Percentiles rank a stretch among this genome's conserved stretches.
Evolutionary conservation across 2,329 filamentous ascomycete species (phyloP).

Genomic region (Trichoderma aggressivum): DNA sequence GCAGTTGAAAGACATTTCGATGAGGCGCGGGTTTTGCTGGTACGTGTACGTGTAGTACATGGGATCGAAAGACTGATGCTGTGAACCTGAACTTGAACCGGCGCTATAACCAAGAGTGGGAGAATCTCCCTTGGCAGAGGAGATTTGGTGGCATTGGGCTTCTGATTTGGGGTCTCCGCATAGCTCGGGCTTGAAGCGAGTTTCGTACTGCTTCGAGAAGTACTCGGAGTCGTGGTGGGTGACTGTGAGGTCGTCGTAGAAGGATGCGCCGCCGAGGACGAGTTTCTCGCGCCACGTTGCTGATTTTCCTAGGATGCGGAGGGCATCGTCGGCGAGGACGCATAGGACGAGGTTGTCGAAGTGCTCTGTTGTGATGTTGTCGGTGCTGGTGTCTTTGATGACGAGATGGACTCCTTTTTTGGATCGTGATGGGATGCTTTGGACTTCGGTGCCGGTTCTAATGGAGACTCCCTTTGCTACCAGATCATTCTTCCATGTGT

Average conservation of each 20-base stretch:
- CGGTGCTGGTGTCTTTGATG: constrained; percentile 48
- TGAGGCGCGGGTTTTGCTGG: constrained; percentile 50
- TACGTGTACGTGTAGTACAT: constrained; percentile 67
- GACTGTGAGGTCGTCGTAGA: constrained; percentile 68
- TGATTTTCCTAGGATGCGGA: constrained; percentile 55
- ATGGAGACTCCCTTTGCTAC: constrained; percentile 54
- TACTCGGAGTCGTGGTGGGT: constrained; percentile 64
- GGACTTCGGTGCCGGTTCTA: constrained; percentile 54
- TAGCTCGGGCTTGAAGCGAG: constrained; percentile 50
- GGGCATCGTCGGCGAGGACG: constrained; percentile 61
- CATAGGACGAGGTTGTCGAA: constrained; percentile 68
- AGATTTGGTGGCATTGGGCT: constrained; percentile 38
- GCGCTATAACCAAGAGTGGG: background rate
- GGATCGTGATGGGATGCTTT: constrained; percentile 48
- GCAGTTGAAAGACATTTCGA: constrained; percentile 72
- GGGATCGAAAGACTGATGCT: constrained; percentile 56
- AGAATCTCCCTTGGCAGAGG: constrained; percentile 42
- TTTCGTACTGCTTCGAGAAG: constrained; percentile 67
- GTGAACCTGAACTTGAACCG: constrained; percentile 26
- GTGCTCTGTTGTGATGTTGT: constrained; percentile 49
- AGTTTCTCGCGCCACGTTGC: constrained; percentile 60
- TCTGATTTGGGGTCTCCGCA: constrained; percentile 46
- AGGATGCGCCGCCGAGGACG: constrained; percentile 67
- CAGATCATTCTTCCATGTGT: constrained; percentile 54
- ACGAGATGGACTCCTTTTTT: constrained; percentile 51